Conservation (phyloP, 1,284 basidiomycete genomes). For the Fomitopsis schrenkii region DNA sequence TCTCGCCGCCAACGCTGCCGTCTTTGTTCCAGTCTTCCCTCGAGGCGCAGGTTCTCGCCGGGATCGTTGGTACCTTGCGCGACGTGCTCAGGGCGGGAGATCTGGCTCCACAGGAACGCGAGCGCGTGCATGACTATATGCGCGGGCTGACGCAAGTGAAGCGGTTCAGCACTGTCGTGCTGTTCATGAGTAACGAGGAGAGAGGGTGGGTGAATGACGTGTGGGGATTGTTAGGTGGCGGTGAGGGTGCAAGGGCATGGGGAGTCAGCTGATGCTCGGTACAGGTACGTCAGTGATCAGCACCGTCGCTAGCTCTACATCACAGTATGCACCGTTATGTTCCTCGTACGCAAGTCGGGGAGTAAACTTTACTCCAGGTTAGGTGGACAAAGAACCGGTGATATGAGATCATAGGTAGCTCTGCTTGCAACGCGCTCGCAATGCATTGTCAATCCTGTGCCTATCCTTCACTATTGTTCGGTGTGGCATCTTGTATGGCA, state of each 20-base stretch:
- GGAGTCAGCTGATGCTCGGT: background rate
- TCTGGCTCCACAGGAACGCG: slow-evolving; percentile 8
- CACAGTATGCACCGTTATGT: too few relatives aligned
- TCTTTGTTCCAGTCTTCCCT: slow-evolving; percentile 61
- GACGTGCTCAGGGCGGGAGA: slow-evolving; percentile 26
- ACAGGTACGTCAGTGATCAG: too few relatives aligned
- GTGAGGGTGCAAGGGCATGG: slow-evolving; percentile 16
- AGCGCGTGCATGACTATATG: slow-evolving; percentile 44
- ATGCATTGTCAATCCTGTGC: too few relatives aligned
- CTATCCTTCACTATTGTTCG: too few relatives aligned
- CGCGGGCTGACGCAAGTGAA: slow-evolving; percentile 45
- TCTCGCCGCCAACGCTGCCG: slow-evolving; percentile 51
- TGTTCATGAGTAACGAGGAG: slow-evolving; percentile 59
- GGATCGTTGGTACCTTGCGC: slow-evolving; percentile 49
- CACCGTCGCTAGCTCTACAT: too few relatives aligned
- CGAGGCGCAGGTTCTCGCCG: slow-evolving; percentile 54
- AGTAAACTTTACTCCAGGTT: too few relatives aligned
- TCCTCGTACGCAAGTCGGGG: too few relatives aligned
- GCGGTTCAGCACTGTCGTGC: slow-evolving; percentile 56
- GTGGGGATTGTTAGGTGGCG: slow-evolving; percentile 21
- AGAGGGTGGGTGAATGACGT: slow-evolving; percentile 26
- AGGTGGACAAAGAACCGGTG: too few relatives aligned
- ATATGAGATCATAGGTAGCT: too few relatives aligned
- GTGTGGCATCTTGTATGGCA: too few relatives aligned
- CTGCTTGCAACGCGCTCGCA: too few relatives aligned